Evolutionary conservation across 2,329 filamentous ascomycete species (phyloP).

Genomic region (Grosmannia clavigera): DNA sequence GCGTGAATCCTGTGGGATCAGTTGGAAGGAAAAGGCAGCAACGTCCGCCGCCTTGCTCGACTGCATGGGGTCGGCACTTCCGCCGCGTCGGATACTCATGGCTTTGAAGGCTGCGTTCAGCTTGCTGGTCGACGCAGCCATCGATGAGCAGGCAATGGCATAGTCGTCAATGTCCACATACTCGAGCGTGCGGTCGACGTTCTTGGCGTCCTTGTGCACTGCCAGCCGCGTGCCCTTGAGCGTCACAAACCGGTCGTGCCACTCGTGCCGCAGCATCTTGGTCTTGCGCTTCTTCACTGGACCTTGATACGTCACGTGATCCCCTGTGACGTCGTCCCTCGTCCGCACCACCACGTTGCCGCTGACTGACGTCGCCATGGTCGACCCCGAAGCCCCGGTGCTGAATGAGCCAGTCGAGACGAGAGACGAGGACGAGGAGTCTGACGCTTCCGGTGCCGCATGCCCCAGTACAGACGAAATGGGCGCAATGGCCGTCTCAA

Average conservation of each 20-base stretch:
- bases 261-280: slow-evolving; percentile 79
- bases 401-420: slow-evolving; percentile 12
- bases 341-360: neutral
- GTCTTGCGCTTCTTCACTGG: slow-evolving; percentile 94
- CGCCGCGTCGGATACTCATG: slow-evolving; percentile 49
- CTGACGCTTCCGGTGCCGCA: slow-evolving; percentile 4
- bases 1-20: slow-evolving; percentile 57
- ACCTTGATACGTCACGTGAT: slow-evolving; percentile 58
- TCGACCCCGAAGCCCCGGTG: slow-evolving; percentile 13
- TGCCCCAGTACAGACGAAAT: neutral
- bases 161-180: slow-evolving; percentile 84
- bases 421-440: slow-evolving; percentile 10
- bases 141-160: slow-evolving; percentile 69
- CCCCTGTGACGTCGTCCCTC: neutral
- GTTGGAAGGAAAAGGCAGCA: slow-evolving; percentile 71
- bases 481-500: slow-evolving; percentile 33
- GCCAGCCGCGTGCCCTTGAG: slow-evolving; percentile 63
- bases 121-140: slow-evolving; percentile 65
- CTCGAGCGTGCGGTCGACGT: slow-evolving; percentile 50
- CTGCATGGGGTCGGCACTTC: slow-evolving; percentile 30
- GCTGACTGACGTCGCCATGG: slow-evolving; percentile 14
- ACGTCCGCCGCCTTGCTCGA: slow-evolving; percentile 32
- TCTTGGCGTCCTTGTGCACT: slow-evolving; percentile 55
- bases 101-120: slow-evolving; percentile 79
- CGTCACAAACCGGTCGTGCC: slow-evolving; percentile 85